Base-by-base conservation (phyloP, 768 basidiomycete genomes). In the Rhodotorula paludigena region DNA sequence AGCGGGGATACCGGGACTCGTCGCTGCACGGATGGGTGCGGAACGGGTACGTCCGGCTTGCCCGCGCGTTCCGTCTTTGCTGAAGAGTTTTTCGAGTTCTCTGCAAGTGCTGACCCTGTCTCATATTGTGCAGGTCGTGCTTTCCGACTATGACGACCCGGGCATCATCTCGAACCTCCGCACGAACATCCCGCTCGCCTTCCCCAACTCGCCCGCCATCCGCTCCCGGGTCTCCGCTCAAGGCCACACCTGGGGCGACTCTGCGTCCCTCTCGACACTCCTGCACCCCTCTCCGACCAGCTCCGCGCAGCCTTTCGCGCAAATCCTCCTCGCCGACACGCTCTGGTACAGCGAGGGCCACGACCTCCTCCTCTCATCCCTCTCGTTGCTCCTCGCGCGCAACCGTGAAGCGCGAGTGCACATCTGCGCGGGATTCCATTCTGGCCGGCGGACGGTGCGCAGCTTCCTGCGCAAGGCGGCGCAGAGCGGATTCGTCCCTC, bases 301-400 rank as follows among this genome's bases (percentile, higher is more conserved):
- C 44, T 25, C 42, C 16, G 0, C 36, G 4, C 42, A 1, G 4
- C 52, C 1, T 6, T 69, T 56, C 59, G 23, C 63, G 8, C 60
- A 28, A 35, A 57, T 70, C 60, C 64, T 70, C 49, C 54, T 70
- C 16, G 68, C 68, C 60, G 68, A 70, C 45, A 62, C 60, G 8
- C 64, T 70, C 45, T 70, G 68, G 68, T 23, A 38, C 23, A 45
- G 56, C 2, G 10, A 21, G 3, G 41, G 41, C 9, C 64, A 70
- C 49, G 0, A 3, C 5, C 49, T 41, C 47, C 63, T 70, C 52
- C 33, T 70, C 56, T 53, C 42, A 5, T 57, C 68, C 12, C 60
- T 70, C 38, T 0, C 7, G 14, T 42, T 30, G 23, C 55, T 62
- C 38, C 63, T 70, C 64, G 64, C 56, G 12, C 51, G 15, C 32